Percentiles rank a stretch among this genome's conserved stretches.
Evolutionary conservation across 2,329 filamentous ascomycete species (phyloP).

Genomic region (Nothophaeocryptopus gaeumannii): DNA sequence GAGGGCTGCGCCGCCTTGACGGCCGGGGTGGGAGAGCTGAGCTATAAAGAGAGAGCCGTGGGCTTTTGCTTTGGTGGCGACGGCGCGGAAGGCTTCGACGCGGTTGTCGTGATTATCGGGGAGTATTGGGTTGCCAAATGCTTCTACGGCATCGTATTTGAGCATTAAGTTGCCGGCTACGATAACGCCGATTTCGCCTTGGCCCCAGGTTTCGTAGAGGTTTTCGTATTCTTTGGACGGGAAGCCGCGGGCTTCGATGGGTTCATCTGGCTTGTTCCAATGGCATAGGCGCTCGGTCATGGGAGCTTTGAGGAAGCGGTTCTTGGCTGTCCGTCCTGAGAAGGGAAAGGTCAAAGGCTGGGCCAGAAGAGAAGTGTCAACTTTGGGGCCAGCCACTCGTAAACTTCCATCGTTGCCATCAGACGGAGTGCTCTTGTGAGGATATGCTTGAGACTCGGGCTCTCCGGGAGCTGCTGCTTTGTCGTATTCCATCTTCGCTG

Average conservation of each 20-base stretch:
- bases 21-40: constrained; percentile 32
- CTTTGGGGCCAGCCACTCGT: constrained; percentile 24
- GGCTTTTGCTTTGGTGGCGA: constrained; percentile 24
- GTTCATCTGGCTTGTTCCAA: constrained; percentile 27
- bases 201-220: constrained; percentile 31
- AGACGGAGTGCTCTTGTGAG: constrained; percentile 20
- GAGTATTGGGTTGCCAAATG: constrained; percentile 32
- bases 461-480: constrained; percentile 10
- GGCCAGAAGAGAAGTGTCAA: constrained; percentile 23
- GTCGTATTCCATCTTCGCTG: constrained; percentile 31
- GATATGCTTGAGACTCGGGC: constrained; percentile 25
- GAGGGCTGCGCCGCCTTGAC: constrained; percentile 29
- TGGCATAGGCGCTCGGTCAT: constrained; percentile 34
- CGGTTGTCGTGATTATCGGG: constrained; percentile 28
- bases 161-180: constrained; percentile 34
- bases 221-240: constrained; percentile 27
- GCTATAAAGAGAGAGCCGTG: constrained; percentile 31
- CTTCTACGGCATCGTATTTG: constrained; percentile 32
- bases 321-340: constrained; percentile 28
- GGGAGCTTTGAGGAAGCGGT: constrained; percentile 33
- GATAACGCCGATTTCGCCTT: constrained; percentile 33
- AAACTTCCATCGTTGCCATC: constrained; percentile 22
- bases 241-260: constrained; percentile 28
- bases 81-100: constrained; percentile 24
- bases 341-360: constrained; percentile 32